Conservation (phyloP, 352 stramenopile species). For the Halophytophthora polymorphica region DNA sequence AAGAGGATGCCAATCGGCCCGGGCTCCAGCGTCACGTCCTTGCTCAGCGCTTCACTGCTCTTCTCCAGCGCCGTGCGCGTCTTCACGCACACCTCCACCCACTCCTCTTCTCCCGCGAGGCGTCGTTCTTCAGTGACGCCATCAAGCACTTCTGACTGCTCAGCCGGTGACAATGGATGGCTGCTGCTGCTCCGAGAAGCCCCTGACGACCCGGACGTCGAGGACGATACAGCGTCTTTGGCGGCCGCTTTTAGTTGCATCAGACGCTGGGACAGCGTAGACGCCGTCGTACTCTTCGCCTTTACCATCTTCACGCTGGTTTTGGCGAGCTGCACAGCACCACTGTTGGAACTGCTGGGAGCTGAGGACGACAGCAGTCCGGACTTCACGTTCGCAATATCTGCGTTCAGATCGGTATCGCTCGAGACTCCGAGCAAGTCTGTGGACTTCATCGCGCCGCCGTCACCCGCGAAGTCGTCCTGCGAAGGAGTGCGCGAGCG, state of each 20-base stretch:
- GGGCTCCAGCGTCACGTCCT: conserved; percentile 68
- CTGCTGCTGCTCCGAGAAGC: conserved; percentile 16
- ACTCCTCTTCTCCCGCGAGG: conserved; percentile 60
- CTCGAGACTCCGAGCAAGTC: conserved; percentile 1
- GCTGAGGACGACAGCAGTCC: conserved; percentile 3
- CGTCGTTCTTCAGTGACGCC: conserved; percentile 27
- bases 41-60: conserved; percentile 29
- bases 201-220: conserved; percentile 20
- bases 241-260: conserved; percentile 65
- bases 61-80: conserved; percentile 52
- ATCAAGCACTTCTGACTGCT: conserved; percentile 6
- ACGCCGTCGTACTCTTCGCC: conserved; percentile 27
- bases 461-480: conserved; percentile 28
- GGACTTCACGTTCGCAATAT: too few species aligned
- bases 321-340: conserved; percentile 6
- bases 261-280: conserved; percentile 56
- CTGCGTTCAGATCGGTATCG: too few species aligned
- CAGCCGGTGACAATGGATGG: conserved; percentile 6
- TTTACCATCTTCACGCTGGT: conserved; percentile 18
- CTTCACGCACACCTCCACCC: conserved; percentile 67
- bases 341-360: conserved; percentile 7
- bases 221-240: conserved; percentile 55
- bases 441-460: conserved; percentile 1
- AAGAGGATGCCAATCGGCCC: conserved; percentile 80
- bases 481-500: conserved; percentile 29